A percentile compares a stretch with the other conserved stretches of the same genome.
Evolutionary conservation across 2,329 filamentous ascomycete species (phyloP).

Genomic region (Neofusicoccum umdonicola): DNA sequence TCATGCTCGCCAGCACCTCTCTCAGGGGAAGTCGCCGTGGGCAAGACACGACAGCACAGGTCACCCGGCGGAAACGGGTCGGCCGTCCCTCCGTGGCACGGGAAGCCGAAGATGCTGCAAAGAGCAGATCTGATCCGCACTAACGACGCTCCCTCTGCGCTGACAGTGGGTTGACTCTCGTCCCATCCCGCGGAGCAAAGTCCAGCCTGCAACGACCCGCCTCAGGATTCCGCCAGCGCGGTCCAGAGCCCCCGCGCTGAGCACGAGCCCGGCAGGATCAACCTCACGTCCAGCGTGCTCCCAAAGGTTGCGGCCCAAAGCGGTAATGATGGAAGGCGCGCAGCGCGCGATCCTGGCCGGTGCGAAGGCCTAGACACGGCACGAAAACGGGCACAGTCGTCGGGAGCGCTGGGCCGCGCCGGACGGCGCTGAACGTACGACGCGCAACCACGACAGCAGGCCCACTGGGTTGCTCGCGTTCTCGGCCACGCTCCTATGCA

Average conservation of each 20-base stretch:
- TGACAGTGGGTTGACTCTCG: neutral
- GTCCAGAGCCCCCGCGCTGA: neutral
- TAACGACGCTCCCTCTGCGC: neutral
- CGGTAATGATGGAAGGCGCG: neutral
- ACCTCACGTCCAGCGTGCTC: neutral
- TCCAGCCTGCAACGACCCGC: neutral
- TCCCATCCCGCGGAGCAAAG: neutral
- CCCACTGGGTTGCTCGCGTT: neutral
- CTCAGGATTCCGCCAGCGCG: neutral
- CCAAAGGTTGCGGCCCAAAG: neutral
- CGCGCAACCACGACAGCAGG: neutral
- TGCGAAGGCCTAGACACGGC: neutral
- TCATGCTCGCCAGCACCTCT: neutral
- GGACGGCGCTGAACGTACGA: neutral
- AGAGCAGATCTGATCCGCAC: neutral
- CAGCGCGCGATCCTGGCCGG: neutral
- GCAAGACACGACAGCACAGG: neutral
- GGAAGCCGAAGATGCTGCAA: neutral
- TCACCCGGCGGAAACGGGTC: neutral
- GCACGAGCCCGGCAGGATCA: conserved; percentile 10
- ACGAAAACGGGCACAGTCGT: neutral
- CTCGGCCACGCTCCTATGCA: neutral
- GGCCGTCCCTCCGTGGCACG: neutral
- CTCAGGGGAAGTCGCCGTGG: neutral
- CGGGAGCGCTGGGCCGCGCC: neutral